Evolutionary conservation across 148 eudicot species (phyloP), one percentile per base, ranked within the genome.

Genomic region (Mesembryanthemum crystallinum): DNA sequence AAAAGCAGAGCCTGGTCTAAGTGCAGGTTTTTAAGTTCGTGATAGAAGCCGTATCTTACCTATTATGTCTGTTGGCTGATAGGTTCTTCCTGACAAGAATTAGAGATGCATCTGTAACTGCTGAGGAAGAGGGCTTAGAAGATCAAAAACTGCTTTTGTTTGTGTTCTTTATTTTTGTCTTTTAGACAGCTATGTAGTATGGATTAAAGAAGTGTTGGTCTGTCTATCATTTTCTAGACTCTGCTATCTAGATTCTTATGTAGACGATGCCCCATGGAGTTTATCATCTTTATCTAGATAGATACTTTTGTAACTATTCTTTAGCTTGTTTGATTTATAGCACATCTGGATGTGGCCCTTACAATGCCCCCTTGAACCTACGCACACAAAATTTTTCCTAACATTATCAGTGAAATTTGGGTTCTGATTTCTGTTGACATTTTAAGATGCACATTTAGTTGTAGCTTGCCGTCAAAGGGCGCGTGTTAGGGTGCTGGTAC

Each of bases 1-100:
- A 75, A 73, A 76, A 69, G 47, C 45, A 27, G 67, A 69, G 43
- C 69, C 49, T 8, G 8, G 8, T 35, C 70, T 33, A 15, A 52
- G 32, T 70, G 78, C 77, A 75, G 82, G 64, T 27, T 58, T 63
- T 64, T 82, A 80, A 89, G 86, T 83, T 78, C 79, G 60, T 74
- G 87, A 64, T 90, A 88, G 87, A 78, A 79, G 85, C 81, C 67
- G 72, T 82, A 70, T 81, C 78, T 49, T 76, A 67, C 74, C 43
- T 63, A 51, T 52, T 70, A 45, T 52, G 64, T 77, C 69, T 47
- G 4, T 72, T 59, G 27, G 66, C 47, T 79, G 77, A 71, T 84
- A 87, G 86, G 81, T 78, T 52, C 71, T 74, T 69, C 79, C 67
- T 45, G 39, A 74, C 74, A 66, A 77, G 83, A 79, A 77, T 70